Evolutionary conservation across 1,284 basidiomycete genomes (phyloP).

Genomic region (Amylostereum areolatum): DNA sequence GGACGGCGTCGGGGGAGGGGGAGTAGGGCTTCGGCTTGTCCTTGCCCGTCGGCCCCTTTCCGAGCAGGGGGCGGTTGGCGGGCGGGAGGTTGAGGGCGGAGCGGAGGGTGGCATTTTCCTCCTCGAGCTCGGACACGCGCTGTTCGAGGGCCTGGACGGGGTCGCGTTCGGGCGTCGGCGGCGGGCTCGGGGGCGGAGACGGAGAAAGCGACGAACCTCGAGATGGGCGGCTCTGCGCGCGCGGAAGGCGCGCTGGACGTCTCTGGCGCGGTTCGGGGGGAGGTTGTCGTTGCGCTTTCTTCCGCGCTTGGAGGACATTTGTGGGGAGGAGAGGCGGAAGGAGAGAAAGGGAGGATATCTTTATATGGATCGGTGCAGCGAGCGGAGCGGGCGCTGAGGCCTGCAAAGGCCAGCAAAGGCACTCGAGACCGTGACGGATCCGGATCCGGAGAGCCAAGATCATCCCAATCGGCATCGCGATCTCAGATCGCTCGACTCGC

Average conservation of each 20-base stretch:
- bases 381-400: neutral
- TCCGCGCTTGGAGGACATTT: conserved; percentile 81
- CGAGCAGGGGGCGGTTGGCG: conserved; percentile 62
- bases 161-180: conserved; percentile 16
- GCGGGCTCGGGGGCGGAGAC: conserved; percentile 1
- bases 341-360: conserved; percentile 12
- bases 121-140: conserved; percentile 78
- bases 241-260: conserved; percentile 90
- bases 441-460: no score
- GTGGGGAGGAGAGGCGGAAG: conserved; percentile 13
- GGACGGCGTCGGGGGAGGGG: conserved; percentile 23
- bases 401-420: neutral
- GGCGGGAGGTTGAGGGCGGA: conserved; percentile 73
- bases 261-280: conserved; percentile 86
- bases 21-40: conserved; percentile 53
- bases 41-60: conserved; percentile 79
- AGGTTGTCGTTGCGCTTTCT: conserved; percentile 90
- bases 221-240: conserved; percentile 87
- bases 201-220: conserved; percentile 44
- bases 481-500: no score
- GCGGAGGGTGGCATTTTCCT: conserved; percentile 77
- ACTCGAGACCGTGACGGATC: no score
- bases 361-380: neutral
- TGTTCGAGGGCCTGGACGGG: conserved; percentile 68
- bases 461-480: no score